Base-by-base conservation (phyloP, 305 asterid genomes). In the Rubia peregrina region DNA sequence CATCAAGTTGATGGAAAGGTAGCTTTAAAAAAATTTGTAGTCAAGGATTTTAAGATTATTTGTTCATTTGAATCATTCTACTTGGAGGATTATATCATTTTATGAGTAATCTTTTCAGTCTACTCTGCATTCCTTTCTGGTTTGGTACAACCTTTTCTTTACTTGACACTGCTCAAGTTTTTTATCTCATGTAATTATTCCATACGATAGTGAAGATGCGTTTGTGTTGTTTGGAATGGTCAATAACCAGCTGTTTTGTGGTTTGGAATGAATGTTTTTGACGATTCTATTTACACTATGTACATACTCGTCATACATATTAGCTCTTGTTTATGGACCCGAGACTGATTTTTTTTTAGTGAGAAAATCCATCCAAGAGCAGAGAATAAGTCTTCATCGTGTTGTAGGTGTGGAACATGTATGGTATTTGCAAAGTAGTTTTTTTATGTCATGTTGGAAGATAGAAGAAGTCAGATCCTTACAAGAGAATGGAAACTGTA, bases 1-100 rank as follows among this genome's bases (percentile, higher is more conserved):
- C 82, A 85, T 83, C 69, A 80, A 75, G 73, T 77, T 94, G 75
- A 79, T 81, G 38, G 79, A 79, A 82, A 86, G 96, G 98, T 91
- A 64, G 46, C 26, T 64, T 10, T 41, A 22, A 0, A 19, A 12
- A 38, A 22, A 8, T 16, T 64, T 19, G 57, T 16, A 53, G 71
- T 26, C 67, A n/a, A 65, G 13, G 3, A 40, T 42, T 19, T 46
- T 60, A 51, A 24, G 12, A 36, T 55, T 17, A n/a, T 55, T 3
- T 55, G 10, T 17, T 74, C 68, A 5, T 42, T 70, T 16, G 4
- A 13, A 38, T 33, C 24, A 36, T 38, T 13, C 41, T 46, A 33
- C 19, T 61, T 36, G 44, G 7, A 38, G 30, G 43, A 36, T 30
- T 60, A 59, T 22, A 40, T 60, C 33, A 30, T 60, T 60, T 61